Conservation (phyloP, 495 filamentous ascomycete species). For the Amphirosellinia nigrospora region DNA sequence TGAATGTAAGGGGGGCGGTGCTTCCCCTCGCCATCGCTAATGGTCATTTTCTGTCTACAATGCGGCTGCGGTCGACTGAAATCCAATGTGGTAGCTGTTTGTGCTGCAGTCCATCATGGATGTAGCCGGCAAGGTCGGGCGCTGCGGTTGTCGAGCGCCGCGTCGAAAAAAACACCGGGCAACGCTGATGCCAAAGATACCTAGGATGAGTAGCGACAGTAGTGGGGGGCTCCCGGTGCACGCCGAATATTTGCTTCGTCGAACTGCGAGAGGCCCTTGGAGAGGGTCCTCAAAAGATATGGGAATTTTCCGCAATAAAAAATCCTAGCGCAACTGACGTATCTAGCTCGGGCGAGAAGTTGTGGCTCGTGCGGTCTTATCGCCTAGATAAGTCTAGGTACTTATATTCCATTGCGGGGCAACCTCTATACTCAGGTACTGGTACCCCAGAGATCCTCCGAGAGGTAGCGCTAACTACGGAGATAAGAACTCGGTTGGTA, state of each 20-base stretch:
- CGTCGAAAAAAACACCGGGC: not conserved
- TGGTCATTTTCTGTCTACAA: conserved; percentile 45
- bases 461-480: too few relatives aligned
- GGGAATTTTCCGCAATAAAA: conserved; percentile 23
- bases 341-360: not conserved
- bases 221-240: conserved; percentile 4
- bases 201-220: conserved; percentile 26
- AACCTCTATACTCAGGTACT: not conserved
- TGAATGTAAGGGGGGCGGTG: conserved; percentile 54
- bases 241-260: not conserved
- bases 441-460: too few relatives aligned
- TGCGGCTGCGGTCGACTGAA: conserved; percentile 37
- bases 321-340: conserved; percentile 29
- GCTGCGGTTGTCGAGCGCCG: conserved; percentile 10
- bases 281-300: conserved; percentile 23
- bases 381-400: not conserved
- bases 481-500: too few relatives aligned
- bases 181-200: conserved; percentile 20
- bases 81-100: conserved; percentile 39
- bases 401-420: not conserved
- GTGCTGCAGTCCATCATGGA: conserved; percentile 48
- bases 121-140: conserved; percentile 25
- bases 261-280: conserved; percentile 17
- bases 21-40: conserved; percentile 50
- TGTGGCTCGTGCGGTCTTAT: conserved; percentile 25